These are phyloP conservation scores for Cerioporus squamosus DNA, from an alignment of 1,284 basidiomycete species.

Conservation along the genomic window DNA sequence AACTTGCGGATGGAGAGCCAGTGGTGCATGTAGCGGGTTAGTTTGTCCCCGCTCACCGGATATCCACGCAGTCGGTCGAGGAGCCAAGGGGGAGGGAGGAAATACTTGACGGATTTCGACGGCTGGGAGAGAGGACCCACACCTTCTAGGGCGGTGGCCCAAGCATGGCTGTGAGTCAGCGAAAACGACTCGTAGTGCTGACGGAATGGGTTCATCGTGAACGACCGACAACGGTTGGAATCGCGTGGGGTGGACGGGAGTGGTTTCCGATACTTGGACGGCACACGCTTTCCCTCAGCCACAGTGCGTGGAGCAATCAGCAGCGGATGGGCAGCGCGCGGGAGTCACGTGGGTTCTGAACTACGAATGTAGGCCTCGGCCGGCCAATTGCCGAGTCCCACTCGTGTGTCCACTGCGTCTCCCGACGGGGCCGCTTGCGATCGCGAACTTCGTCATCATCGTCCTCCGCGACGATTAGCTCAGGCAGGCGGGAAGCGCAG, in stretches of 20 bases:
- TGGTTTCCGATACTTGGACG: too few relatives aligned
- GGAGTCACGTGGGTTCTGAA: too few relatives aligned
- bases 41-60: not conserved
- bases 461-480: not conserved
- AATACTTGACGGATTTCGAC: not conserved
- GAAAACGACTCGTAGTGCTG: not conserved
- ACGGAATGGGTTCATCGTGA: not conserved
- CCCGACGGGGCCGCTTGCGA: too few relatives aligned
- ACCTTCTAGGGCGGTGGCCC: not conserved
- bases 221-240: too few relatives aligned
- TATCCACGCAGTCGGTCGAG: not conserved
- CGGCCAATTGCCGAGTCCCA: too few relatives aligned
- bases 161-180: not conserved
- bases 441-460: not conserved
- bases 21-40: not conserved
- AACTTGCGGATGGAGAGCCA: constrained; percentile 1
- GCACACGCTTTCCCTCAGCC: too few relatives aligned
- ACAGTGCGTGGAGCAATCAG: too few relatives aligned
- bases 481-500: not conserved
- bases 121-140: constrained; percentile 5
- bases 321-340: too few relatives aligned
- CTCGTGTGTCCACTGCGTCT: too few relatives aligned
- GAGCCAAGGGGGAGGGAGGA: constrained; percentile 9
- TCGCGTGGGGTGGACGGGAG: too few relatives aligned
- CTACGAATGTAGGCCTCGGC: too few relatives aligned